Evolutionary conservation across 2,329 filamentous ascomycete genomes (phyloP), one percentile per base, ranked within the genome.

Genomic region (Xylariaceae sp.): DNA sequence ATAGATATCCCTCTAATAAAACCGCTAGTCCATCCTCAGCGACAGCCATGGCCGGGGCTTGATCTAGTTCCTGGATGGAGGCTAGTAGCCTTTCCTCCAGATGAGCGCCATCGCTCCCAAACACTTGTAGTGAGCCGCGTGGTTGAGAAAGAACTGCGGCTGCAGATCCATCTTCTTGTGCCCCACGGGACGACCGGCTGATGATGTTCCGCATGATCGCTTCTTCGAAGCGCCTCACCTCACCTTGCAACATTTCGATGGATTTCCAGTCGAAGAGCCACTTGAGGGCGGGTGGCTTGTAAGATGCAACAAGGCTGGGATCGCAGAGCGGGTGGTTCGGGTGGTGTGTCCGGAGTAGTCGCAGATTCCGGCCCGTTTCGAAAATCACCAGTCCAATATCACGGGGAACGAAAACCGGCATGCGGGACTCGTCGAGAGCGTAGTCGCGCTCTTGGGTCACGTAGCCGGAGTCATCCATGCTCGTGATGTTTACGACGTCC

Each of bases 231-330:
- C 63, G 56, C 11, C 62, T 59, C 3, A 83, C 81, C 36, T 74
- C 77, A 2, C 60, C 58, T 50, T 87, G 80, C n/a, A 87, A 67
- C 9, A 65, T 57, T 29, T 80, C 67, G 34, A 90, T 81, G 17
- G 79, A 72, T 32, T 74, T 65, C 86, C 86, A 92, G 21, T 76
- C 76, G 51, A 85, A 87, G 4, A 76, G 72, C 81, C 84, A 89
- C 26, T 74, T 66, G 2, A 86, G 65, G 11, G 61, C 59, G 3
- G 84, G 82, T 9, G 79, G 73, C 5, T 66, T 59, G 9, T 68
- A 65, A 9, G 63, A 57, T 8, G 56, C 50, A 5, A 77, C 58
- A 5, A 73, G 64, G 17, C 68, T 65, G n/a, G 67, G 54, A 29
- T 69, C 69, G 11, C 77, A 74, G 29, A 92, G 65, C 0, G 82